Percentiles rank a stretch among this genome's conserved stretches.
phyloP scores from a whole-genome alignment of 106 monocot genomes.

The Vanilla planifolia region DNA sequence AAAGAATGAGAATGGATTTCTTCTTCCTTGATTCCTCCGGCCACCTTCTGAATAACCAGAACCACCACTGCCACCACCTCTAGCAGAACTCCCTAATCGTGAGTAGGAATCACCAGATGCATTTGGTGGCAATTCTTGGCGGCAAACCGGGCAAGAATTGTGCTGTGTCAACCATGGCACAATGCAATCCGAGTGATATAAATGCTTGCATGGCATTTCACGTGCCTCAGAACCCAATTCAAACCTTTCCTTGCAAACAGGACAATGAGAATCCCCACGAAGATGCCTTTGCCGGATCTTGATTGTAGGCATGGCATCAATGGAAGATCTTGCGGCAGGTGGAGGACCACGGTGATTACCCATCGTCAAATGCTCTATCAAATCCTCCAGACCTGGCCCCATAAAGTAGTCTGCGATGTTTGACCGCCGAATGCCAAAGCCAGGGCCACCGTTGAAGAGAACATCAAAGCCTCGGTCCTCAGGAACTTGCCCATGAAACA shows the following conservation, averaged over 20 bases:
- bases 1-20: conserved; percentile 51
- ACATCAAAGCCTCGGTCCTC: conserved; percentile 43
- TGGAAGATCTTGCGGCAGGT: conserved; percentile 60
- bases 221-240: conserved; percentile 44
- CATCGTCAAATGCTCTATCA: conserved; percentile 48
- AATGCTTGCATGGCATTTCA: conserved; percentile 84
- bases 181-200: conserved; percentile 85
- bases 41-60: conserved; percentile 6
- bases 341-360: conserved; percentile 48
- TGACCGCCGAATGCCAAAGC: conserved; percentile 21
- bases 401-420: conserved; percentile 55
- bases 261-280: conserved; percentile 60
- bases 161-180: conserved; percentile 80
- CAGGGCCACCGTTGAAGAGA: conserved; percentile 29
- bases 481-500: conserved; percentile 43
- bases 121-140: conserved; percentile 43
- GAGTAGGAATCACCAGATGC: conserved; percentile 16
- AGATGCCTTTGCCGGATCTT: conserved; percentile 68
- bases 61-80: conserved; percentile 1
- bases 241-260: conserved; percentile 74
- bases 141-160: conserved; percentile 86
- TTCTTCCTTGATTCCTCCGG: conserved; percentile 30
- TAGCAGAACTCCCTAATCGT: background rate
- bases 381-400: conserved; percentile 51
- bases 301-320: conserved; percentile 56